Base-by-base conservation (phyloP, 495 filamentous ascomycete species). In the Aspergillus bertholletiae region DNA sequence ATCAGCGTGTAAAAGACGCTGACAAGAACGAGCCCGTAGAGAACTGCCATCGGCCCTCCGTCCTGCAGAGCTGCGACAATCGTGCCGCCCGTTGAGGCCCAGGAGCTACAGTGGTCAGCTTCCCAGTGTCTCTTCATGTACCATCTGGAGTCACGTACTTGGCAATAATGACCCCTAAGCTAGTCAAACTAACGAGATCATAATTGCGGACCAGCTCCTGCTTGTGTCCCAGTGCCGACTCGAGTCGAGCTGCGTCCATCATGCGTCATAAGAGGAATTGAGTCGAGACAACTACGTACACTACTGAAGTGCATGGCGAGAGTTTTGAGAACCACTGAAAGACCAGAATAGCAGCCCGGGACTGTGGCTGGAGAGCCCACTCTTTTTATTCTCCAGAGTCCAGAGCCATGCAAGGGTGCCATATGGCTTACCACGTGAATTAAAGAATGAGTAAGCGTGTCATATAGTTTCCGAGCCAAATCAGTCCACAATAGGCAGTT, bases 31-130 rank as follows among this genome's bases (percentile, higher is more conserved):
- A 52, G 49, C 4, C 49, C 49, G 22, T 52, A 52, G 18, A 52
- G 11, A 6, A 52, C 39, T 1, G 49, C 49, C 49, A 52, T 52
- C 9, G 49, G 49, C 2, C 49, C 35, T 12, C 49, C 37, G 27
- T 90, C 79, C 53, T 65, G 59, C 22, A 73, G 65, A 13, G 73
- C 69, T 37, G 73, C 61, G 13, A 74, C 70, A 35, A 77, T 77
- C 0, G 74, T 77, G 1, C 74, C 74, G 11, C 74, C 74, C 2
- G 71, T 73, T 32, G 69, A 64, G 39, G 72, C 70, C 74, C 74
- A 77, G 6, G 74, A 73, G 46, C 74, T 76, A 39, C 44, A 21
- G 2, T 12, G 13, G 8, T 32, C 2, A 11, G 41, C 51, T 35
- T 56, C 49, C 39, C 22, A 0, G 20, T 47, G 1, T 13, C 26